phyloP scores from a whole-genome alignment of 768 basidiomycete genomes.

The Cubamyces sp. region DNA sequence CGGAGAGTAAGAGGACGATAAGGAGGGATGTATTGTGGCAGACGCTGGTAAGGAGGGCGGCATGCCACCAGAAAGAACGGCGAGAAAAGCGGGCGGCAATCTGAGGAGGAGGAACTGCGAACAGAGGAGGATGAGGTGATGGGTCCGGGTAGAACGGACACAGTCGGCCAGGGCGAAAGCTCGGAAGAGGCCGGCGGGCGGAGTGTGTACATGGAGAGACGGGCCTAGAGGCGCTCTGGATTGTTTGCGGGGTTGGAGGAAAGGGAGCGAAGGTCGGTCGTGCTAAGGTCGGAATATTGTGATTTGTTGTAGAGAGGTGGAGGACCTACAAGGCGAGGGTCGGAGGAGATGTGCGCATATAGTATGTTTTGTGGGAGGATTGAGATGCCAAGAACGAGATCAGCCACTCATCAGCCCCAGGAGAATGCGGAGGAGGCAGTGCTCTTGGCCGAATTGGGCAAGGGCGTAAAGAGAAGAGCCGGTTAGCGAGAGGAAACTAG shows the following conservation, averaged over 20 bases:
- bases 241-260: too few relatives aligned
- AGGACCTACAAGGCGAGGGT: neutral
- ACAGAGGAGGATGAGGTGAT: neutral
- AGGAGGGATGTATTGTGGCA: neutral
- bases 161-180: neutral
- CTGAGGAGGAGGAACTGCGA: neutral
- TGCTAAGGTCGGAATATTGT: neutral
- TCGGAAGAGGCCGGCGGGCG: neutral
- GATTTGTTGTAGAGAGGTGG: neutral
- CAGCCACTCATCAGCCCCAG: neutral
- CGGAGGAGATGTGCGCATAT: neutral
- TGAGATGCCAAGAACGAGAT: neutral
- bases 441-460: neutral
- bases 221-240: neutral
- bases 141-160: neutral
- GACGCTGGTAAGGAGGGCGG: neutral
- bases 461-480: neutral
- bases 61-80: neutral
- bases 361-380: neutral
- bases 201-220: neutral
- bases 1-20: neutral
- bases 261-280: too few relatives aligned
- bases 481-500: too few relatives aligned
- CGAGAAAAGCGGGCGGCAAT: neutral
- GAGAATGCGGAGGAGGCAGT: slow-evolving; percentile 12